These are phyloP conservation scores for Begonia fuchsioides DNA, from an alignment of 306 rosid genomes.

Conservation along the genomic window DNA sequence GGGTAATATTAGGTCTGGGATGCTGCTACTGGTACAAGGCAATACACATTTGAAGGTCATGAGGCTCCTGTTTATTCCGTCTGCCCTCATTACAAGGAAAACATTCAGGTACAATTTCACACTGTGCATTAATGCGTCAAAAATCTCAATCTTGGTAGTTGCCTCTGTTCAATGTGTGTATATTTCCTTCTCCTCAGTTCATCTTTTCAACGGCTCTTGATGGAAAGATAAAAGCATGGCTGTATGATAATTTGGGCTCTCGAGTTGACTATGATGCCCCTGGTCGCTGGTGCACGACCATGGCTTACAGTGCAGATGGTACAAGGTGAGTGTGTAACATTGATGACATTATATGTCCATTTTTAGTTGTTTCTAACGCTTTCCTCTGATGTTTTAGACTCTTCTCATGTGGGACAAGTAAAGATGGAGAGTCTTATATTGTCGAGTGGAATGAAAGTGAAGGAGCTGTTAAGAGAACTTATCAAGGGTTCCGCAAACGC, in stretches of 20 bases:
- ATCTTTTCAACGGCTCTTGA: conserved; percentile 92
- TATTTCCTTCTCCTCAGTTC: conserved; percentile 41
- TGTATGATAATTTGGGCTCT: conserved; percentile 86
- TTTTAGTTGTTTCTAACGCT: not conserved
- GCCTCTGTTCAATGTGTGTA: no score
- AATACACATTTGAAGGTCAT: conserved; percentile 76
- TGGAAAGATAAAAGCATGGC: conserved; percentile 96
- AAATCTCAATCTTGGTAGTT: no score
- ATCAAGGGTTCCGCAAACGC: conserved; percentile 89
- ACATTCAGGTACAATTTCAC: conserved; percentile 42
- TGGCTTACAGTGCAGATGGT: conserved; percentile 93
- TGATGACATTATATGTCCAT: conserved; percentile 2
- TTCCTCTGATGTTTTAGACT: conserved; percentile 35
- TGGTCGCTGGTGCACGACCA: conserved; percentile 92
- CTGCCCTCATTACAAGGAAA: conserved; percentile 88
- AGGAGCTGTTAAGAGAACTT: conserved; percentile 84
- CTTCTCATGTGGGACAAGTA: conserved; percentile 93
- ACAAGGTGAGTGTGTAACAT: conserved; percentile 38
- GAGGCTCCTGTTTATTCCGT: conserved; percentile 90
- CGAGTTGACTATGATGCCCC: conserved; percentile 98
- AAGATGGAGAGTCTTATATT: conserved; percentile 83
- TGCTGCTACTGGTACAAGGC: conserved; percentile 63
- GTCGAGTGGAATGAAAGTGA: conserved; percentile 98
- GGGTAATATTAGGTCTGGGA: conserved; percentile 71
- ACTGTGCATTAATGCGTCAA: no score